Conservation (phyloP, 805 yeast genomes). For the Ogataea methanolica region DNA sequence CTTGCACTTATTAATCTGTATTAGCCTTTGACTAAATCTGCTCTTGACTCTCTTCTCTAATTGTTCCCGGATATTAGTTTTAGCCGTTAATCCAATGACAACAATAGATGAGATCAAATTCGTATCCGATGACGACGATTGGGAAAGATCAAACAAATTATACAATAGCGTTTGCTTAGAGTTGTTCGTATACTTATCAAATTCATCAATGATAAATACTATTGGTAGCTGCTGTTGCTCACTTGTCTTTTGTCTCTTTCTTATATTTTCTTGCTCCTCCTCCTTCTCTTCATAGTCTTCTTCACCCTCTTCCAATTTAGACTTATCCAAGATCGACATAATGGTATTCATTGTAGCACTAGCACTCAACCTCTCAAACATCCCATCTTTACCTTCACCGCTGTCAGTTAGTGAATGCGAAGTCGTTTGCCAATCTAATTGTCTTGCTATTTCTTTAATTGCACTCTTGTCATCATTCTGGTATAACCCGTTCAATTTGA, state of each 20-base stretch:
- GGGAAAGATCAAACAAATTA: slow-evolving; percentile 84
- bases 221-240: slow-evolving; percentile 46
- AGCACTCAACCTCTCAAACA: slow-evolving; percentile 16
- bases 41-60: slow-evolving; percentile 89
- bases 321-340: slow-evolving; percentile 45
- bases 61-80: slow-evolving; percentile 70
- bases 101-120: slow-evolving; percentile 57
- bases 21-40: slow-evolving; percentile 77
- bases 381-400: slow-evolving; percentile 11
- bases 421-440: slow-evolving; percentile 46
- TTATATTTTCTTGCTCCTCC: slow-evolving; percentile 17
- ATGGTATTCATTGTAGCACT: slow-evolving; percentile 60
- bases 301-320: slow-evolving; percentile 12
- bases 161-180: slow-evolving; percentile 80
- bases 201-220: slow-evolving; percentile 77
- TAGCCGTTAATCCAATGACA: slow-evolving; percentile 74
- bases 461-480: slow-evolving; percentile 78
- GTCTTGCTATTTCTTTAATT: slow-evolving; percentile 79
- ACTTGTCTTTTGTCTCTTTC: slow-evolving; percentile 9
- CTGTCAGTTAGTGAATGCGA: slow-evolving; percentile 3
- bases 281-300: slow-evolving; percentile 1
- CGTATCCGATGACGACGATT: slow-evolving; percentile 34
- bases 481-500: slow-evolving; percentile 63
- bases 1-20: slow-evolving; percentile 51
- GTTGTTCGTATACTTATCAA: slow-evolving; percentile 70